phyloP scores from a whole-genome alignment of 192 early-diverging fungal species.

The Dissophora globulifera region DNA sequence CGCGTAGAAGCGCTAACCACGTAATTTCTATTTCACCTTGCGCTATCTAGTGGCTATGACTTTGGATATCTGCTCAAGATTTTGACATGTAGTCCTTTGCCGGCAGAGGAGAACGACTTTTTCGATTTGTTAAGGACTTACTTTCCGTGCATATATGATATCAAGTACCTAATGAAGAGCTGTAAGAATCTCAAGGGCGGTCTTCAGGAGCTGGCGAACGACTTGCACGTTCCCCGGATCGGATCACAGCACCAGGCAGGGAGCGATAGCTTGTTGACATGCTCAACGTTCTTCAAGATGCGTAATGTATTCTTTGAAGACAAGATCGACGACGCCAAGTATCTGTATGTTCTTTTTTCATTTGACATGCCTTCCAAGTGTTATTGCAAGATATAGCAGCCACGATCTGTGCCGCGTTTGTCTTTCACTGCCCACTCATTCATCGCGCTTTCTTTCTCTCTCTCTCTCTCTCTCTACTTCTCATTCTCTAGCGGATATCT shows the following conservation, averaged over 20 bases:
- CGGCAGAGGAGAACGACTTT: slow-evolving; percentile 94
- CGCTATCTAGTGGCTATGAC: slow-evolving; percentile 92
- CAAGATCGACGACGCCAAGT: slow-evolving; percentile 93
- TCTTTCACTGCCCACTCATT: too few relatives aligned
- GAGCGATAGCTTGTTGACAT: slow-evolving; percentile 94
- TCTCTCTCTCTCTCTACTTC: neutral
- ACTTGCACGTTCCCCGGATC: slow-evolving; percentile 89
- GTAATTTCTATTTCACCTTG: too few relatives aligned
- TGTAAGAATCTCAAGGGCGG: slow-evolving; percentile 97
- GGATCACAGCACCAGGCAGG: slow-evolving; percentile 99
- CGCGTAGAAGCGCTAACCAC: neutral
- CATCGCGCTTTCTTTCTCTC: too few relatives aligned
- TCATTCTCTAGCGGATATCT: slow-evolving; percentile 56
- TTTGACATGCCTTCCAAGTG: too few relatives aligned
- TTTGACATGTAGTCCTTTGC: slow-evolving; percentile 88
- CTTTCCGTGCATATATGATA: slow-evolving; percentile 99
- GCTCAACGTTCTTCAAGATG: slow-evolving; percentile 99
- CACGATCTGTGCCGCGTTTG: too few relatives aligned
- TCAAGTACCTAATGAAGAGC: slow-evolving; percentile 98
- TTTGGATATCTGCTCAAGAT: slow-evolving; percentile 99
- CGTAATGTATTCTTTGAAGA: slow-evolving; percentile 97
- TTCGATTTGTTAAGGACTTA: slow-evolving; percentile 91
- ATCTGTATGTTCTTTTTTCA: slow-evolving; percentile 76
- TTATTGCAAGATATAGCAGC: too few relatives aligned
- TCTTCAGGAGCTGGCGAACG: slow-evolving; percentile 97